Evolutionary conservation across 306 rosid species (phyloP).

Genomic region (Quercus mongolica): DNA sequence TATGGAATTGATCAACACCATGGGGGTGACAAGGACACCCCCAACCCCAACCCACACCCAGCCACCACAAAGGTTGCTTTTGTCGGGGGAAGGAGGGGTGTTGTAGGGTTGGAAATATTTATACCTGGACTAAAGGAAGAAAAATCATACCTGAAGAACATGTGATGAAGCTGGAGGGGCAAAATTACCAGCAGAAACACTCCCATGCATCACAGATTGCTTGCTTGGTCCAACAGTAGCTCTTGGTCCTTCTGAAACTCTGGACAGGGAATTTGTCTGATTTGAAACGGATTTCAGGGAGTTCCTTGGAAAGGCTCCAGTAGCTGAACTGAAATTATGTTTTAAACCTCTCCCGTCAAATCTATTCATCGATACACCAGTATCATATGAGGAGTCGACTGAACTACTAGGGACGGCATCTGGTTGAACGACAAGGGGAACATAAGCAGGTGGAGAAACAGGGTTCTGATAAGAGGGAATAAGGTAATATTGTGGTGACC

Average conservation of each 20-base stretch:
- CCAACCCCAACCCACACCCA: slow-evolving; percentile 1
- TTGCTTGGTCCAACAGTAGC: slow-evolving; percentile 56
- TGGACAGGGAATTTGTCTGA: slow-evolving; percentile 57
- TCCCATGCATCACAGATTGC: slow-evolving; percentile 45
- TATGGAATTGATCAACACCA: background rate
- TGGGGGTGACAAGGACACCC: background rate
- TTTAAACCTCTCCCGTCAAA: slow-evolving; percentile 66
- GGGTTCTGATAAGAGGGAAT: slow-evolving; percentile 61
- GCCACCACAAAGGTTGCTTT: background rate
- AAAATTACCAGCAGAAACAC: slow-evolving; percentile 57
- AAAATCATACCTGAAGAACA: slow-evolving; percentile 52
- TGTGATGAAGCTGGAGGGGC: slow-evolving; percentile 45
- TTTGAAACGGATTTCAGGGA: slow-evolving; percentile 44
- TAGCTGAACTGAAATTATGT: slow-evolving; percentile 51
- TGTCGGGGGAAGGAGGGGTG: background rate
- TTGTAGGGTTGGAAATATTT: background rate
- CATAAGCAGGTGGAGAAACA: slow-evolving; percentile 61
- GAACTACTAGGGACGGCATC: slow-evolving; percentile 56
- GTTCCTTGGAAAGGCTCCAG: slow-evolving; percentile 61
- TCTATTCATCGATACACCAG: slow-evolving; percentile 52
- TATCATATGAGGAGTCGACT: slow-evolving; percentile 44
- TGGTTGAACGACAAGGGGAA: slow-evolving; percentile 64
- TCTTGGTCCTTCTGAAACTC: slow-evolving; percentile 63
- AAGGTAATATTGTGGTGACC: slow-evolving; percentile 67
- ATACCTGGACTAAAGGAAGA: background rate